These are phyloP conservation scores for Aspergillus latus DNA, from an alignment of 2,329 filamentous ascomycete species.

Conservation along the genomic window DNA sequence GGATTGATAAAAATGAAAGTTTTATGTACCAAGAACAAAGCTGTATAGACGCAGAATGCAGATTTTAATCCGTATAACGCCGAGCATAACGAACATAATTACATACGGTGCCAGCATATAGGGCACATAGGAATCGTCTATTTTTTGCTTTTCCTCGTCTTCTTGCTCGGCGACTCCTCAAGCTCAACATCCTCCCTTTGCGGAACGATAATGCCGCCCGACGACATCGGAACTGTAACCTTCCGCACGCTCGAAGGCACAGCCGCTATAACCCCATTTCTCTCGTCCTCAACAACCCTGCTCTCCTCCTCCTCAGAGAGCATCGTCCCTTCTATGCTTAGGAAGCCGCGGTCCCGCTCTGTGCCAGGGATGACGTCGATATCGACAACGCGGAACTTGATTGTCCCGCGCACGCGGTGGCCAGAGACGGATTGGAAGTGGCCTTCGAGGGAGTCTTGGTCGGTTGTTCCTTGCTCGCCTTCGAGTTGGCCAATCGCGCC, in stretches of 20 bases:
- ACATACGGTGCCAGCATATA: neutral
- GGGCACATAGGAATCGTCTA: slow-evolving; percentile 1
- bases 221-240: slow-evolving; percentile 12
- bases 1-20: neutral
- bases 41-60: neutral
- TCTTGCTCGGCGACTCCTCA: slow-evolving; percentile 11
- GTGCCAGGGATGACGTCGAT: slow-evolving; percentile 71
- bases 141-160: slow-evolving; percentile 5
- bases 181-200: neutral
- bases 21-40: slow-evolving; percentile 1
- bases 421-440: slow-evolving; percentile 75
- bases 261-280: slow-evolving; percentile 23
- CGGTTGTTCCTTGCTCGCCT: slow-evolving; percentile 46
- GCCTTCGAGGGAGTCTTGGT: slow-evolving; percentile 58
- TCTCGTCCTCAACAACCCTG: slow-evolving; percentile 57
- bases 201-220: slow-evolving; percentile 1
- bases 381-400: slow-evolving; percentile 78
- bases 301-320: slow-evolving; percentile 67
- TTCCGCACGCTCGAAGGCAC: slow-evolving; percentile 16
- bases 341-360: slow-evolving; percentile 70
- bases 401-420: slow-evolving; percentile 65
- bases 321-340: slow-evolving; percentile 88
- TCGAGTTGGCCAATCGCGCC: slow-evolving; percentile 19
- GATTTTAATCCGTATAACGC: slow-evolving; percentile 27
- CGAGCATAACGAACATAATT: slow-evolving; percentile 18